A percentile compares a stretch with the other conserved stretches of the same genome.
These are phyloP conservation scores for Candida namnaoensis DNA, from an alignment of 805 yeast genomes.

Conservation along the genomic window DNA sequence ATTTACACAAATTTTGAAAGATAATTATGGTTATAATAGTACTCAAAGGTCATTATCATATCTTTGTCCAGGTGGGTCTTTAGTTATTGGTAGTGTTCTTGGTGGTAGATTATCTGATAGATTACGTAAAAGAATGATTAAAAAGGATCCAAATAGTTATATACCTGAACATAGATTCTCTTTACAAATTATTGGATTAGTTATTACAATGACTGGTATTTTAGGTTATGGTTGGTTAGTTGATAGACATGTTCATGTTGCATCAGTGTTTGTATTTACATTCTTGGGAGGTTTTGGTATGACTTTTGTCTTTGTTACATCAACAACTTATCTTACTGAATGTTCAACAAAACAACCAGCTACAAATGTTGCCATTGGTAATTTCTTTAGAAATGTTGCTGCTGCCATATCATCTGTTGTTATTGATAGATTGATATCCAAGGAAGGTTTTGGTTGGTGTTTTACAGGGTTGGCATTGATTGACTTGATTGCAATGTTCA, in stretches of 20 bases:
- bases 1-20: slow-evolving; percentile 30
- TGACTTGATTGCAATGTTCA: slow-evolving; percentile 14
- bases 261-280: slow-evolving; percentile 31
- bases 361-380: slow-evolving; percentile 43
- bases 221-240: slow-evolving; percentile 47
- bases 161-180: slow-evolving; percentile 39
- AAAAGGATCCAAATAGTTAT: slow-evolving; percentile 18
- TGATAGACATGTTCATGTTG: slow-evolving; percentile 28
- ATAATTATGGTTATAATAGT: slow-evolving; percentile 25
- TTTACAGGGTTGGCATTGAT: slow-evolving; percentile 40
- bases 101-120: slow-evolving; percentile 42
- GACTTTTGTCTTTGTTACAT: slow-evolving; percentile 46
- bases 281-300: slow-evolving; percentile 43
- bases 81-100: slow-evolving; percentile 37
- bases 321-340: slow-evolving; percentile 46
- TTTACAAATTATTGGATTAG: slow-evolving; percentile 34
- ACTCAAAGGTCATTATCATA: slow-evolving; percentile 35
- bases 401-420: slow-evolving; percentile 46
- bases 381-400: slow-evolving; percentile 41
- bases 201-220: slow-evolving; percentile 33
- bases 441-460: slow-evolving; percentile 45
- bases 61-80: slow-evolving; percentile 43
- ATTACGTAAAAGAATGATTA: slow-evolving; percentile 20
- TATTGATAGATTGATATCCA: slow-evolving; percentile 23
- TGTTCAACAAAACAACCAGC: slow-evolving; percentile 41